These are phyloP conservation scores for Phytophthora pisi DNA, from an alignment of 352 stramenopile genomes.

Conservation along the genomic window DNA sequence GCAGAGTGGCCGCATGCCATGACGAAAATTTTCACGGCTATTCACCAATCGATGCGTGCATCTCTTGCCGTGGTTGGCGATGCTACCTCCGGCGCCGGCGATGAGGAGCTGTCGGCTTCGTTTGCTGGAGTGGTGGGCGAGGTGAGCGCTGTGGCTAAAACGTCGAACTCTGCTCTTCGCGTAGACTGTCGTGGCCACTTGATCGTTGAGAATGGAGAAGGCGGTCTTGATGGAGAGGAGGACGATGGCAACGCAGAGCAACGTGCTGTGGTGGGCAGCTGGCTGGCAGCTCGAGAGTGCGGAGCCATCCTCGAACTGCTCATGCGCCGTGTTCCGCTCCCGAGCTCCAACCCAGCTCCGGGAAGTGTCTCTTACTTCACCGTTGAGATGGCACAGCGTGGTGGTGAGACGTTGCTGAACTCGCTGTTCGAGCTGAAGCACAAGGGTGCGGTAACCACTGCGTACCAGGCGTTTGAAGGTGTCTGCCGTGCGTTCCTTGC, in stretches of 20 bases:
- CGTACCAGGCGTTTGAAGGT: conserved; percentile 85
- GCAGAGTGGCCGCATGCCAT: conserved; percentile 57
- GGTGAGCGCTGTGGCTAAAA: conserved; percentile 61
- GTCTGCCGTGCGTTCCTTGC: conserved; percentile 83
- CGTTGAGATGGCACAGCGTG: conserved; percentile 54
- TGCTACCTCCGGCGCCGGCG: conserved; percentile 65
- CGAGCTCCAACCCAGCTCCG: conserved; percentile 24
- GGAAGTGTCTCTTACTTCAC: conserved; percentile 45
- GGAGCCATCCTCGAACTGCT: conserved; percentile 79
- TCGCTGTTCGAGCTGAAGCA: conserved; percentile 90
- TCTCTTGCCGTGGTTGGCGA: conserved; percentile 79
- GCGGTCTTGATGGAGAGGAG: conserved; percentile 38
- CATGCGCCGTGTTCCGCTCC: conserved; percentile 66
- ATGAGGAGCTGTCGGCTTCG: conserved; percentile 64
- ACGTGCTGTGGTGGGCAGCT: conserved; percentile 84
- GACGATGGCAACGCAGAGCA: conserved; percentile 66
- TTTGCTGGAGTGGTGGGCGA: conserved; percentile 73
- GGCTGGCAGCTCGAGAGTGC: conserved; percentile 85
- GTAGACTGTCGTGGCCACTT: conserved; percentile 85
- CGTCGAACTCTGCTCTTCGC: conserved; percentile 55
- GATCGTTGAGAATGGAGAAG: conserved; percentile 57
- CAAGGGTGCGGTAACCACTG: conserved; percentile 85
- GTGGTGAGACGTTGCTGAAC: conserved; percentile 78
- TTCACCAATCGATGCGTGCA: conserved; percentile 67
- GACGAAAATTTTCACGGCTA: conserved; percentile 49